Evolutionary conservation across 2,329 filamentous ascomycete species (phyloP).

Genomic region (Colletotrichum zoysiae): DNA sequence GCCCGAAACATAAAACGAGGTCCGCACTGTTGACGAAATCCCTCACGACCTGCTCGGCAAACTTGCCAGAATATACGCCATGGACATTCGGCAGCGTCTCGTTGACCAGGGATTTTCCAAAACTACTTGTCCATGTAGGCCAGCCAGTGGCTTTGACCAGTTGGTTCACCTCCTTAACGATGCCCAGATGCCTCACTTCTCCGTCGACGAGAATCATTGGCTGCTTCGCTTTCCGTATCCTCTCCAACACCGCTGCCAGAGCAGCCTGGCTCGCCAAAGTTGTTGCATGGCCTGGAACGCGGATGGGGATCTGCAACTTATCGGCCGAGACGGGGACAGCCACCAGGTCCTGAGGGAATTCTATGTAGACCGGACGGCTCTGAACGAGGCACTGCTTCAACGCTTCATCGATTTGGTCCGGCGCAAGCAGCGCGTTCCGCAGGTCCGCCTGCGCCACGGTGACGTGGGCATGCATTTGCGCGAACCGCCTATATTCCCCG

Average conservation of each 20-base stretch:
- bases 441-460: constrained; percentile 63
- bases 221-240: constrained; percentile 51
- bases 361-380: constrained; percentile 68
- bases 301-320: constrained; percentile 48
- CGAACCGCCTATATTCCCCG: constrained; percentile 62
- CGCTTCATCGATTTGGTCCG: constrained; percentile 64
- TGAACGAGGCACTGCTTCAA: constrained; percentile 64
- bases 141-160: constrained; percentile 21
- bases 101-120: constrained; percentile 25
- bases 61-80: constrained; percentile 16
- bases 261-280: constrained; percentile 46
- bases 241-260: constrained; percentile 53
- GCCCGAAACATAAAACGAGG: constrained; percentile 28
- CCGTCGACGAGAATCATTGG: constrained; percentile 29
- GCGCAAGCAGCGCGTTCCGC: constrained; percentile 57
- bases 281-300: constrained; percentile 36
- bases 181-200: constrained; percentile 12
- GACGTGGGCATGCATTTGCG: constrained; percentile 62
- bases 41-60: constrained; percentile 44
- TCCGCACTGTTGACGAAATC: constrained; percentile 37
- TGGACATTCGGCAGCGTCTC: constrained; percentile 23
- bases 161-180: constrained; percentile 11
- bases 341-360: constrained; percentile 67
- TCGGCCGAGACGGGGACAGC: constrained; percentile 49
- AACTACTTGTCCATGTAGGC: constrained; percentile 24